These are phyloP conservation scores for Hyparrhenia diplandra DNA, from an alignment of 176 grass and related monocot species.

Conservation along the genomic window DNA sequence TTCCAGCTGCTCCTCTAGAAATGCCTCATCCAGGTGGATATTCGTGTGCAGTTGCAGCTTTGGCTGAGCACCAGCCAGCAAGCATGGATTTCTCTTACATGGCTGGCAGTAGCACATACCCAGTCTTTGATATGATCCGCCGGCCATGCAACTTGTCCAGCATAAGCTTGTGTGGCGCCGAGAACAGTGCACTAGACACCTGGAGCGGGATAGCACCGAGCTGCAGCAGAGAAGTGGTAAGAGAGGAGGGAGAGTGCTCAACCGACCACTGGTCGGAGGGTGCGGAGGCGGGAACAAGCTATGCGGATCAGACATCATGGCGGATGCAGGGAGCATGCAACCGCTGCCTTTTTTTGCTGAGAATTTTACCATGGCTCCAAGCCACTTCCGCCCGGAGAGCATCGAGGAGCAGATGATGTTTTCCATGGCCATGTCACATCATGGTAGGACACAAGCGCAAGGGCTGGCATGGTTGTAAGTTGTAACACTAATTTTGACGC, in stretches of 20 bases:
- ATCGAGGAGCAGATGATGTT: conserved; percentile 99
- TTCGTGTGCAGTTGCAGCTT: conserved; percentile 76
- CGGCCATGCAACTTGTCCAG: conserved; percentile 39
- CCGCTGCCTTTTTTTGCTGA: conserved; percentile 42
- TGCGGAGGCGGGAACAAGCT: conserved; percentile 67
- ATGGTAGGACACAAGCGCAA: conserved; percentile 60
- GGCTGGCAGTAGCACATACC: conserved; percentile 34
- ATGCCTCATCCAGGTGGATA: conserved; percentile 64
- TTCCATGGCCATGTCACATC: conserved; percentile 80
- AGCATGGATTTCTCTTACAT: conserved; percentile 59
- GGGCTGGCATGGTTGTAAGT: conserved; percentile 79
- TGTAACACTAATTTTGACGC: conserved; percentile 44
- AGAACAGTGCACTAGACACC: conserved; percentile 48
- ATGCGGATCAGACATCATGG: conserved; percentile 72
- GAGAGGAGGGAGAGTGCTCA: conserved; percentile 82
- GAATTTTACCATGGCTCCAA: conserved; percentile 42
- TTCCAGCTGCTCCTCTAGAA: conserved; percentile 45
- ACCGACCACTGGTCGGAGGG: conserved; percentile 82
- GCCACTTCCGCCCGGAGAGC: conserved; percentile 63
- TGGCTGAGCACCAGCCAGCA: conserved; percentile 61
- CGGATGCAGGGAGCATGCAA: conserved; percentile 38
- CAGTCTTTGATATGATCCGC: conserved; percentile 58
- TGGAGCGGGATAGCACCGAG: conserved; percentile 60
- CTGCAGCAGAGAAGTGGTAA: conserved; percentile 51
- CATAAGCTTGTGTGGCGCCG: conserved; percentile 30